Base-by-base conservation (phyloP, 2,329 filamentous ascomycete species). In the Blastomyces gilchristii region DNA sequence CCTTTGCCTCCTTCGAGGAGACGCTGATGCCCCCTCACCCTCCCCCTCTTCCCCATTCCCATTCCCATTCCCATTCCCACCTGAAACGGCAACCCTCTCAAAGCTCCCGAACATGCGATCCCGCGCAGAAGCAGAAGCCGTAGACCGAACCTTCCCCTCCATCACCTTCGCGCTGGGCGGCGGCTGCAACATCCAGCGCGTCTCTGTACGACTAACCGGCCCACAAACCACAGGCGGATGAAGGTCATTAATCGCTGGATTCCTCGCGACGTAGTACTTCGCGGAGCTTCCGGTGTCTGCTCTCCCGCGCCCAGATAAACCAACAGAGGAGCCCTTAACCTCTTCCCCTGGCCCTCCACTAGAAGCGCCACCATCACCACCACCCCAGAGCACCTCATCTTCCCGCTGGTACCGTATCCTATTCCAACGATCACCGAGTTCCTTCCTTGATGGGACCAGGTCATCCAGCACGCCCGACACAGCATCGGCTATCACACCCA, bases 131-230 rank as follows among this genome's bases (percentile, higher is more conserved):
- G 66, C 60, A 58, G 47, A 50, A 50, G 47, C 47, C 22, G 65
- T 67, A 41, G 70, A 70, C 4, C 68, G 70, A 60, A 89, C 84
- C 73, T 92, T 94, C 67, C 91, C 92, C 67, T 88, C 89, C 92
- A 97, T 97, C 64, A 96, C 82, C 73, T 88, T 91, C 63, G 92
- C 91, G 43, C 87, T 85, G n/a, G 92, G 92, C 0, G 91, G 91
- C 1, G 92, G 92, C 71, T 96, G 90, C 60, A 96, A 79, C 91
- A 97, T 96, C 92, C 92, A 97, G 71, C 82, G 83, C 62, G 89
- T 87, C 64, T 89, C 90, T 62, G 86, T 85, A 71, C 80, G 85
- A 72, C 84, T 86, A 47, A 81, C 82, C 16, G 87, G 88, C 63
- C 84, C 88, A 75, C 86, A 90, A 74, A 94, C 89, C 60, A 95